Evolutionary conservation across 768 basidiomycete genomes (phyloP), one percentile per base, ranked within the genome.

Genomic region (Pisolithus marmoratus): DNA sequence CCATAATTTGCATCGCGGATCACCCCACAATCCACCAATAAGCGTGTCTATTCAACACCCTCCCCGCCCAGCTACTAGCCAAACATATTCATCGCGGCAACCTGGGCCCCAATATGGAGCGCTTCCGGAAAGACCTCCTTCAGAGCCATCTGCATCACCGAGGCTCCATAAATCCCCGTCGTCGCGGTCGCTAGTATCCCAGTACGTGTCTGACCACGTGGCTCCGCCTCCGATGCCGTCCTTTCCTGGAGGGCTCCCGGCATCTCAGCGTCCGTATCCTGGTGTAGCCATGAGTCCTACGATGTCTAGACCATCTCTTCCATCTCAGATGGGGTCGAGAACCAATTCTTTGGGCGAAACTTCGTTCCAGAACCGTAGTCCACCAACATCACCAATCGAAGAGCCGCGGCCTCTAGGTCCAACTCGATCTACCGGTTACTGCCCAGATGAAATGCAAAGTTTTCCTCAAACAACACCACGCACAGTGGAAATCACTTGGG

Each of bases 401-500:
- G 80, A 85, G 58, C 71, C 72, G 2, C 71, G 71, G 26, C 64
- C 76, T 8, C 64, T 70, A 4, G 91, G 86, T 4, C 90, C 93
- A 2, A 79, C 86, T 31, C 84, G 82, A 29, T 87, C 90, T 5
- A 74, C 82, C n/a, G 11, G 75, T 98, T 55, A 82, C 89, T 8
- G 91, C 90, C 12, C 84, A 91, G 63, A 95, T 94, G 90, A 94
- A 94, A 66, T 97, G 95, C 80, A 99, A 98, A 69, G 86, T 97
- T 22, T 99, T 98, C 72, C 74, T 96, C 44, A 86, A 98, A 64
- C 93, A 95, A 62, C 84, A 90, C 34, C 94, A 97, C 63, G 86
- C 88, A n/a, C 92, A 95, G 65, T 99, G 96, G 96, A 99, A 96
- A 72, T 84, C 90, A 1, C 75, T 98, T 50, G 96, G 96, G 3